Conservation (phyloP, 2,329 filamentous ascomycete genomes). For the Pyricularia sp. region DNA sequence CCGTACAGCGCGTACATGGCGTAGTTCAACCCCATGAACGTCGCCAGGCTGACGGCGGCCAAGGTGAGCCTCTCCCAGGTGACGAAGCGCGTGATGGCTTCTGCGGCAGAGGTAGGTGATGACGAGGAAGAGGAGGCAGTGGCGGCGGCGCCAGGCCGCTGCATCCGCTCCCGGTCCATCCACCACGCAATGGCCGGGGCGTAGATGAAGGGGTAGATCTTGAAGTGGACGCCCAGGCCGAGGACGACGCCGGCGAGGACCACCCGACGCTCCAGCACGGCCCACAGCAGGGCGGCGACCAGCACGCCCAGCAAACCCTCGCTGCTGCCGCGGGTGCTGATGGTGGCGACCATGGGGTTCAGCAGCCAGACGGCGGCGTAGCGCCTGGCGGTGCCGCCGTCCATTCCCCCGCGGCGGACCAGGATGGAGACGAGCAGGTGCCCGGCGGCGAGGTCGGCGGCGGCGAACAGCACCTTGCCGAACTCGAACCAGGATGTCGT, state of each 20-base stretch:
- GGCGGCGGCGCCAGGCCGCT: not conserved
- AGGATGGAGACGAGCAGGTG: constrained; percentile 51
- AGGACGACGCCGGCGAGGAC: constrained; percentile 59
- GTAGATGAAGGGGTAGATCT: constrained; percentile 98
- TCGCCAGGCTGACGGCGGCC: constrained; percentile 50
- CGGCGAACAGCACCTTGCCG: constrained; percentile 77
- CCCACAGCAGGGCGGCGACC: constrained; percentile 74
- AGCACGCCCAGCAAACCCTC: constrained; percentile 81
- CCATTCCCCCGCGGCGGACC: constrained; percentile 23
- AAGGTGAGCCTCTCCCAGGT: constrained; percentile 44
- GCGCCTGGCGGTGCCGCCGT: constrained; percentile 44
- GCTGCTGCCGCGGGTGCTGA: constrained; percentile 87
- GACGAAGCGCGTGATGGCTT: constrained; percentile 24
- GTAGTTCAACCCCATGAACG: constrained; percentile 61
- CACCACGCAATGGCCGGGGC: constrained; percentile 70
- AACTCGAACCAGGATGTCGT: constrained; percentile 67
- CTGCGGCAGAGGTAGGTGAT: constrained; percentile 5
- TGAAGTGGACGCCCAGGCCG: constrained; percentile 84
- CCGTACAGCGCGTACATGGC: constrained; percentile 75
- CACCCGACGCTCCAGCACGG: constrained; percentile 51
- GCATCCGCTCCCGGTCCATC: constrained; percentile 48
- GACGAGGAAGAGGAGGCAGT: not conserved
- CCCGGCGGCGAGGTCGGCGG: constrained; percentile 72
- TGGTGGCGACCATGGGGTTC: constrained; percentile 96
- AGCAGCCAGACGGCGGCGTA: constrained; percentile 85